These are phyloP conservation scores for Hyaloraphidium curvatum DNA, from an alignment of 192 early-diverging fungal species.

Conservation along the genomic window DNA sequence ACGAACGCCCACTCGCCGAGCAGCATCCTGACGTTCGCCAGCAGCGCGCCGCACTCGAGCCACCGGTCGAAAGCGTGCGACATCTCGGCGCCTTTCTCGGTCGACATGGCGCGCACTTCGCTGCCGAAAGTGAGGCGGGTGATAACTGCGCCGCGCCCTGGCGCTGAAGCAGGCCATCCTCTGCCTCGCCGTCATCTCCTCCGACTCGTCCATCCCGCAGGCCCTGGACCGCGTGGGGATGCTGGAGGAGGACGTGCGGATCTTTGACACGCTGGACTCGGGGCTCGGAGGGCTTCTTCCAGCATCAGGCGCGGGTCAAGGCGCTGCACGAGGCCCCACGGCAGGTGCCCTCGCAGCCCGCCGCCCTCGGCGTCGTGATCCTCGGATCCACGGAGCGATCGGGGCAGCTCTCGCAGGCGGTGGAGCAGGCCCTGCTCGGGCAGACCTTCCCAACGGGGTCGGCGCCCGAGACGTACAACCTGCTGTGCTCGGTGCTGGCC, in stretches of 20 bases:
- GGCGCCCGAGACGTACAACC: constrained; percentile 12
- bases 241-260: too few species aligned
- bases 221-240: neutral
- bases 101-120: too few species aligned
- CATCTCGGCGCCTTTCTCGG: too few species aligned
- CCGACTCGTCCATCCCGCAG: neutral
- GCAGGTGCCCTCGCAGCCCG: neutral
- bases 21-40: too few species aligned
- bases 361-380: neutral
- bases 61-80: too few species aligned
- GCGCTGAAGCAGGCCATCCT: too few species aligned
- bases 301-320: constrained; percentile 10
- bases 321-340: constrained; percentile 10
- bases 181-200: neutral
- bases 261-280: constrained; percentile 63
- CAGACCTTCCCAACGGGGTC: constrained; percentile 11
- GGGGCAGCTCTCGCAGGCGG: neutral
- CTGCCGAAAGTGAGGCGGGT: too few species aligned
- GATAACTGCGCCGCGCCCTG: too few species aligned
- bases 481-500: neutral
- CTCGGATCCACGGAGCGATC: neutral
- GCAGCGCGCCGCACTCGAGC: too few species aligned
- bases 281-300: constrained; percentile 54
- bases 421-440: neutral
- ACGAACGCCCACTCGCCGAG: too few species aligned